Evolutionary conservation across 306 rosid species (phyloP), one percentile per base, ranked within the genome.

Genomic region (Ormosia emarginata): DNA sequence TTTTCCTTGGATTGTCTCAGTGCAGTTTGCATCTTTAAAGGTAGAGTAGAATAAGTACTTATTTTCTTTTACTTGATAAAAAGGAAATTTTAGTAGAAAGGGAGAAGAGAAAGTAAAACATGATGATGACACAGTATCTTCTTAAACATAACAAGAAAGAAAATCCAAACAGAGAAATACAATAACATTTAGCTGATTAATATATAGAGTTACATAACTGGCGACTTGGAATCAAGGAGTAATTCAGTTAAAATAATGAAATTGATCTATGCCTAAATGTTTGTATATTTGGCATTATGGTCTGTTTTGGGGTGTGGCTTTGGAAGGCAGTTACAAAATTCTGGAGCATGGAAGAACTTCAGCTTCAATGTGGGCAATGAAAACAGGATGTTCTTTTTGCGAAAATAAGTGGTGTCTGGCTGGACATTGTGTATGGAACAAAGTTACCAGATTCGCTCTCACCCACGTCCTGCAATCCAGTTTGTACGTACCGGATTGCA

Each of bases 11-110:
- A 41, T 77, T 56, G 37, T 75, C 75, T 75, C 10, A 34, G 50
- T 64, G 32, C 52, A 80, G 53, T 76, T 83, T 71, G 50, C 70
- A 64, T 63, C 69, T 50, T 71, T 65, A 39, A 46, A 67, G 71
- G 15, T 18, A 33, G 55, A 47, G 56, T 46, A 67, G 13, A 18
- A 34, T 56, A 75, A 41, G 37, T 43, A 8, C 40, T 65, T 40
- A 40, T 74, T 64, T 72, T 37, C 66, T 64, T 71, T 74, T 53
- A 64, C 70, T 65, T 10, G 62, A 66, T 36, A 33, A 18, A 56
- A 57, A 24, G 1, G 33, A 66, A 57, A 57, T 4, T 58, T 82
- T 10, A 32, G 46, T 67, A 29, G 64, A 55, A 43, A 74, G 62
- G 59, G 72, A 40, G 58, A 65, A 58, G 66, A 81, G 67, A 62